phyloP scores from a whole-genome alignment of 179 eudicot species.

The Monotropa hypopitys region DNA sequence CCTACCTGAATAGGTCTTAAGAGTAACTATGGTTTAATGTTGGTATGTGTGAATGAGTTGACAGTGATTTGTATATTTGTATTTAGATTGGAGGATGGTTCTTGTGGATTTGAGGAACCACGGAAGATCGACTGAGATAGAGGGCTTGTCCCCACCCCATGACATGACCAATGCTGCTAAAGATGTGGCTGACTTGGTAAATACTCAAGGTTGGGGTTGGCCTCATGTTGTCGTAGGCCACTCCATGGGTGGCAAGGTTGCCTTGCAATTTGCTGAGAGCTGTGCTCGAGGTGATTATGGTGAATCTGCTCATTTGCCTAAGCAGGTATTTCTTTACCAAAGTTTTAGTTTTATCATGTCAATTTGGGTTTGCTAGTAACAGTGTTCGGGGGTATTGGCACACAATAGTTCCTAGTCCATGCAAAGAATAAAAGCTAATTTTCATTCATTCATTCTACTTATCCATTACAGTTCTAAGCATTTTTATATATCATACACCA shows the following conservation, averaged over 20 bases:
- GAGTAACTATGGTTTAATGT: neutral
- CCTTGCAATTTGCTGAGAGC: conserved; percentile 73
- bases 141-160: conserved; percentile 55
- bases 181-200: conserved; percentile 74
- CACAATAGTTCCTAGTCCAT: neutral
- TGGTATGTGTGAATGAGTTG: neutral
- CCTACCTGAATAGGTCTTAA: neutral
- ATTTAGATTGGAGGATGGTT: conserved; percentile 72
- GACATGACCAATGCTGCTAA: conserved; percentile 70
- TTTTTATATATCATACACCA: too few relatives aligned
- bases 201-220: conserved; percentile 71
- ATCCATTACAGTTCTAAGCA: neutral
- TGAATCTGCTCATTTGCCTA: conserved; percentile 42
- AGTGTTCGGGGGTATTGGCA: neutral
- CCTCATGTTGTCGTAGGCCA: conserved; percentile 91
- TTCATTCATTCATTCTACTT: neutral
- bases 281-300: conserved; percentile 63
- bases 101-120: conserved; percentile 86
- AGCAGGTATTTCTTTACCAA: conserved; percentile 41
- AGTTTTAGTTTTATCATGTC: neutral
- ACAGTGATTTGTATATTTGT: neutral
- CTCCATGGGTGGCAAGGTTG: conserved; percentile 93
- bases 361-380: neutral
- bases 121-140: conserved; percentile 60
- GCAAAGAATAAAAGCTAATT: neutral